phyloP scores from a whole-genome alignment of 805 yeast genomes.

The Wickerhamomyces bovis region DNA sequence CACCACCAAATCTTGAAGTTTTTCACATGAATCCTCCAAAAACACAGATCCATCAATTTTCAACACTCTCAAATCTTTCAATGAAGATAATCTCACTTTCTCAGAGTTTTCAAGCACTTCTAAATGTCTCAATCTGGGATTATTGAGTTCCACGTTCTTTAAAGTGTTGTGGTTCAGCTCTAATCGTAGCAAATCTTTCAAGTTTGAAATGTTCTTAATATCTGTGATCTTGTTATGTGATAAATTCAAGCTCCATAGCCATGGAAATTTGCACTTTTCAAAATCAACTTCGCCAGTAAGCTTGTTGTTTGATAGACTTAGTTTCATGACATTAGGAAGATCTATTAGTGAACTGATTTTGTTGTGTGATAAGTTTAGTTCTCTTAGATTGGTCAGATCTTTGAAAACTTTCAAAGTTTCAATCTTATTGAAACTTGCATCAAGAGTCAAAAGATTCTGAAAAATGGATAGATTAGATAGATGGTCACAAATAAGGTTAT shows the following conservation, averaged over 20 bases:
- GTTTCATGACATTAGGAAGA: constrained; percentile 24
- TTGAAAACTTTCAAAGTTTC: constrained; percentile 25
- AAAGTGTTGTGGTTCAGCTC: constrained; percentile 1
- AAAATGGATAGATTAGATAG: constrained; percentile 14
- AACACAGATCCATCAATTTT: constrained; percentile 4
- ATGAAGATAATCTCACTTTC: neutral
- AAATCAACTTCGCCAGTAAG: constrained; percentile 15
- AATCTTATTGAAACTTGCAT: constrained; percentile 37
- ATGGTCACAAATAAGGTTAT: constrained; percentile 18
- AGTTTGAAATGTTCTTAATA: neutral
- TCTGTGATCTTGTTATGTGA: constrained; percentile 11
- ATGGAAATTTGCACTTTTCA: constrained; percentile 10
- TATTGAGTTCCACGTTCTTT: neutral
- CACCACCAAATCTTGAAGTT: neutral
- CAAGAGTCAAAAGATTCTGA: constrained; percentile 24
- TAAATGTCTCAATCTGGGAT: neutral
- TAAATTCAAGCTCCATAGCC: constrained; percentile 9
- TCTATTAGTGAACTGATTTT: constrained; percentile 23
- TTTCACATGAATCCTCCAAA: constrained; percentile 2
- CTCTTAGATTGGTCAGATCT: constrained; percentile 20
- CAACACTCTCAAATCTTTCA: neutral
- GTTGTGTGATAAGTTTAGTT: constrained; percentile 28
- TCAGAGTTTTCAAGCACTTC: neutral
- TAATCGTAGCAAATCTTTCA: neutral
- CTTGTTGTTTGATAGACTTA: constrained; percentile 32